Percentiles rank a stretch among this genome's conserved stretches.
phyloP scores from a whole-genome alignment of 305 asterid genomes.

The Solanum chacoense region DNA sequence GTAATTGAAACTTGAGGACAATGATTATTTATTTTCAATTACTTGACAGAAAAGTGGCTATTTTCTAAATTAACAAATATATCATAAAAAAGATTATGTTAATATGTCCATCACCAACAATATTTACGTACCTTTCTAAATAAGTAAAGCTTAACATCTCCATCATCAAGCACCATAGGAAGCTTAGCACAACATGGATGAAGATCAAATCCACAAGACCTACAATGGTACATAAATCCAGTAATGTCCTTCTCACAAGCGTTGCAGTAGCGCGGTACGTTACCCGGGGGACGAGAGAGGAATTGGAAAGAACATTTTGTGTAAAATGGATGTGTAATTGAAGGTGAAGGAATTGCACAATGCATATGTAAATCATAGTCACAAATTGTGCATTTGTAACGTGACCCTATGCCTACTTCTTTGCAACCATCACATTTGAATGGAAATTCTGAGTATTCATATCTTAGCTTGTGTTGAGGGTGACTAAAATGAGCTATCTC shows the following conservation, averaged over 20 bases:
- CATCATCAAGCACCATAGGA: constrained; percentile 76
- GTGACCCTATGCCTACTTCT: constrained; percentile 85
- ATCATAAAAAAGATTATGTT: background rate
- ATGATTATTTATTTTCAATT: too few species aligned
- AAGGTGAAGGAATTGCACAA: constrained; percentile 57
- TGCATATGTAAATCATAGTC: constrained; percentile 80
- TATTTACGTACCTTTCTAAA: constrained; percentile 32
- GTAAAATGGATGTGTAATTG: constrained; percentile 80
- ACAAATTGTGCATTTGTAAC: constrained; percentile 59
- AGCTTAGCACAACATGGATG: constrained; percentile 97
- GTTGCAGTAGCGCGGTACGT: constrained; percentile 71
- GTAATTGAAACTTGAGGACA: too few species aligned
- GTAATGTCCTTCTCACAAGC: constrained; percentile 80
- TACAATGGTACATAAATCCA: constrained; percentile 89
- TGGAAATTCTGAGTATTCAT: constrained; percentile 59
- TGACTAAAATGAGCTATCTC: constrained; percentile 79
- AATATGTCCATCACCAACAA: background rate
- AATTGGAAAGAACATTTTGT: constrained; percentile 69
- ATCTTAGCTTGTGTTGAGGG: constrained; percentile 61
- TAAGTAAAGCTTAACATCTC: constrained; percentile 55
- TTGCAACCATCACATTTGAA: constrained; percentile 98
- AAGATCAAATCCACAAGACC: constrained; percentile 75
- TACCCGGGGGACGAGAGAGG: constrained; percentile 59
- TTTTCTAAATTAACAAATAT: background rate
- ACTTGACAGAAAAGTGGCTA: background rate